Percentiles rank a stretch among this genome's conserved stretches.
Evolutionary conservation across 1,284 basidiomycete genomes (phyloP).

Genomic region (Clitocybe nebularis): DNA sequence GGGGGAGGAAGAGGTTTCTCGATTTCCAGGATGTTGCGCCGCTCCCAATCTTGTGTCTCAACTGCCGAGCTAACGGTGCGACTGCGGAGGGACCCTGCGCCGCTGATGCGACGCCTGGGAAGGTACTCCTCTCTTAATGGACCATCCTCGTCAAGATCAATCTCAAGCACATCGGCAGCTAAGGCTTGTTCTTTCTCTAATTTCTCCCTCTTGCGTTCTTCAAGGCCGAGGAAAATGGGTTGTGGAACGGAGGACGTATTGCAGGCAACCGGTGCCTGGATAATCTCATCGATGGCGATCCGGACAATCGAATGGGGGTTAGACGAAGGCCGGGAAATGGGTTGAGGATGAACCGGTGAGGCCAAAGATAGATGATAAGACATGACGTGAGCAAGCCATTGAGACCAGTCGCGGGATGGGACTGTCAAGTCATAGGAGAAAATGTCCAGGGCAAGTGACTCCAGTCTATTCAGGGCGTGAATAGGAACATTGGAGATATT

Average conservation of each 20-base stretch:
- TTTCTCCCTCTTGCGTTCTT: conserved; percentile 54
- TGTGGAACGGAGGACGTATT: conserved; percentile 35
- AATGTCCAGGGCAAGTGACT: conserved; percentile 65
- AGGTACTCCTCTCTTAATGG: conserved; percentile 76
- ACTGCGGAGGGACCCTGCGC: conserved; percentile 27
- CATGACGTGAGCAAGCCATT: conserved; percentile 63
- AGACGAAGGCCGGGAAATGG: conserved; percentile 72
- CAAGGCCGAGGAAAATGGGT: conserved; percentile 68
- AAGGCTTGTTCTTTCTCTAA: conserved; percentile 37
- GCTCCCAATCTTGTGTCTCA: conserved; percentile 27
- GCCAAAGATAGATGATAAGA: conserved; percentile 61
- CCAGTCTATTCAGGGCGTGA: conserved; percentile 62
- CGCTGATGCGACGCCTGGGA: conserved; percentile 58
- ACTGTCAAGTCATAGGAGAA: conserved; percentile 68
- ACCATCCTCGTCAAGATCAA: conserved; percentile 77
- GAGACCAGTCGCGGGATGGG: conserved; percentile 56
- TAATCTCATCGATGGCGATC: conserved; percentile 64
- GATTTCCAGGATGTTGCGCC: conserved; percentile 22
- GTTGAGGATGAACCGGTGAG: conserved; percentile 58
- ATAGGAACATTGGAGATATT: conserved; percentile 72
- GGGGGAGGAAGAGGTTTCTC: conserved; percentile 60
- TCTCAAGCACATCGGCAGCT: conserved; percentile 53
- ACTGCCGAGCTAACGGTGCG: conserved; percentile 12
- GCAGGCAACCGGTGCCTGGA: conserved; percentile 40
- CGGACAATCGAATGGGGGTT: conserved; percentile 66